Conservation (phyloP, 2,329 filamentous ascomycete genomes). For the Mollisiaceae sp. region DNA sequence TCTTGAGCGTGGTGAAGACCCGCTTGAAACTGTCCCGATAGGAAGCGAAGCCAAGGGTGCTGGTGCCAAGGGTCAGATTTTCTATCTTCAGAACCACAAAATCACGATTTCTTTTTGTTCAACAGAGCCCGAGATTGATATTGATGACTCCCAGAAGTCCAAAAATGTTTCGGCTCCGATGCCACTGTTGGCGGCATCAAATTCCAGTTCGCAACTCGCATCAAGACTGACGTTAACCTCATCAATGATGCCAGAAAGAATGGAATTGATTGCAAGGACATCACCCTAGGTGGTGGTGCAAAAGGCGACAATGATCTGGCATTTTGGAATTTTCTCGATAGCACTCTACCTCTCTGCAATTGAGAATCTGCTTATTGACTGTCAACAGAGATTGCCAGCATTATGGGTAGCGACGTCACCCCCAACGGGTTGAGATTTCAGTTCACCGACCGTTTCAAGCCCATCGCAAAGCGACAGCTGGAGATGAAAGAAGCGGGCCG, state of each 20-base stretch:
- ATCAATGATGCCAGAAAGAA: slow-evolving; percentile 39
- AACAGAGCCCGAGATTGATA: background rate
- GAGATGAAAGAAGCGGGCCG: slow-evolving; percentile 50
- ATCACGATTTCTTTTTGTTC: slow-evolving; percentile 10
- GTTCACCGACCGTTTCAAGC: slow-evolving; percentile 48
- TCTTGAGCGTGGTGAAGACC: slow-evolving; percentile 14
- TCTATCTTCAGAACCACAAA: slow-evolving; percentile 5
- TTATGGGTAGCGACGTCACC: slow-evolving; percentile 37
- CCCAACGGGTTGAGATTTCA: slow-evolving; percentile 31
- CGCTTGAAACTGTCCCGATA: slow-evolving; percentile 11
- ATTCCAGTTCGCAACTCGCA: slow-evolving; percentile 36
- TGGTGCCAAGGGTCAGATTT: slow-evolving; percentile 16
- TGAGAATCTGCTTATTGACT: background rate
- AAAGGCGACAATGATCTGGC: slow-evolving; percentile 8
- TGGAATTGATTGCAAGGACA: slow-evolving; percentile 39
- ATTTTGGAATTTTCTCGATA: background rate
- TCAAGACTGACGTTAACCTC: slow-evolving; percentile 46
- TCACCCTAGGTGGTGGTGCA: slow-evolving; percentile 16
- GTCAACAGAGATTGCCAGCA: slow-evolving; percentile 29
- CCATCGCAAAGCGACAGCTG: slow-evolving; percentile 55
- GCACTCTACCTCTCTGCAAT: background rate
- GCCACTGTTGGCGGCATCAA: slow-evolving; percentile 51
- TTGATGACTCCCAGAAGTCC: slow-evolving; percentile 19
- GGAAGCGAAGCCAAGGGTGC: slow-evolving; percentile 14
- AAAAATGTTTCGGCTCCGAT: slow-evolving; percentile 45